Evolutionary conservation across 768 basidiomycete species (phyloP), one percentile per base, ranked within the genome.

Genomic region (Ramaria sp.): DNA sequence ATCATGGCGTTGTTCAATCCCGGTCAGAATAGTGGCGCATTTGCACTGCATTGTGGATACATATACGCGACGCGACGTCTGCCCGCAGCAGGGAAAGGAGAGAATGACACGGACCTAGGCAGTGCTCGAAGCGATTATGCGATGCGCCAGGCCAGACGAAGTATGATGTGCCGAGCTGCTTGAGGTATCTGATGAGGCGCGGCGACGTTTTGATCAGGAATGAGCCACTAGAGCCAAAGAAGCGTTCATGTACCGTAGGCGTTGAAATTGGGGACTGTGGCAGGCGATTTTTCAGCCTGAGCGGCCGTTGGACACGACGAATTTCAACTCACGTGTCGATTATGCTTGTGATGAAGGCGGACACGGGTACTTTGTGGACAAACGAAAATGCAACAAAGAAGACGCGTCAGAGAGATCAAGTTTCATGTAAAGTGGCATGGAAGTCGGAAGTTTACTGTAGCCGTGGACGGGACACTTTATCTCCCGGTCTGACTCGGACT

Each of bases 121-220:
- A 83, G 62, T 92, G 88, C 60, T 91, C 88, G 59, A 92, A 90
- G 0, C 89, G 78, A 56, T 81, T 89, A 61, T 91, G 89, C 0
- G 83, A 76, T 0, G 85, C 89, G 1, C 85, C 78, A 0, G 83
- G 79, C 78, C 84, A 91, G 27, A 91, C 84, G 58, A 77, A 79
- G 59, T 79, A 82, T 0, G 84, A 77, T 4, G 83, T 78, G 0
- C 89, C 89, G 7, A 92, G 78, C 62, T 92, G 89, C 58, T 90
- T 89, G 61, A 92, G 76, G 53, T 76, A 67, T 30, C 53, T 55
- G 42, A 25, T 39, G 18, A 18, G 1, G 20, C n/a, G n/a, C n/a
- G n/a, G n/a, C n/a, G n/a, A n/a, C n/a, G n/a, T n/a, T n/a, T n/a
- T n/a, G n/a, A n/a, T n/a, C n/a, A n/a, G n/a, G n/a, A n/a, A n/a